Evolutionary conservation across 495 filamentous ascomycete species (phyloP), one percentile per base, ranked within the genome.

Genomic region (Aspergillus taichungensis): DNA sequence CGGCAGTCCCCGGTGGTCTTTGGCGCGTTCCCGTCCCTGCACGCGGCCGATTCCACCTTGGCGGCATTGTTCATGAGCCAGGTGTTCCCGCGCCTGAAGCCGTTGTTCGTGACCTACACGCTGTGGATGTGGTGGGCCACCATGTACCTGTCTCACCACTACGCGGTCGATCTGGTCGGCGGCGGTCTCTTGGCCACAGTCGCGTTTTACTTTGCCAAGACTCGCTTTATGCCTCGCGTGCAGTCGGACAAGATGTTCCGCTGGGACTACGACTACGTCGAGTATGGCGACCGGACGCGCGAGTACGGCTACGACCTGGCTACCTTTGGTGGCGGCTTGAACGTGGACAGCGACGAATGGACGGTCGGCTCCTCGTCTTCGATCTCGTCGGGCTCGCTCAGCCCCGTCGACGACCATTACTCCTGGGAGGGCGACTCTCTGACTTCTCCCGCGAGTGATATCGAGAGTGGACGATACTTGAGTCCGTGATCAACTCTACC

Each of bases 81-180:
- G 56, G 77, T 87, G 56, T 96, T 96, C 71, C 90, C 90, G 3
- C 75, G 76, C 28, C 67, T 90, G 44, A 78, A 80, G 51, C 79
- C 80, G 31, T 57, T 90, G 24, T 92, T 91, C 67, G 73, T 88
- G 37, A 73, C 72, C 39, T 95, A 96, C 64, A 83, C 81, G 8
- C 72, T 83, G 43, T 96, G 90, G 90, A 82, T 96, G 57, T 94
- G 87, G 84, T 96, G 90, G 90, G 83, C 90, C n/a, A 96, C 90
- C 40, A 92, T 96, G 85, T 95, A 96, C 56, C 78, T 96, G 42
- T 90, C 87, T 35, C 90, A 96, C 64, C 90, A 96, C 64, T 96
- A 96, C 57, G 90, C 90, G 37, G 85, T 96, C 37, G 90, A 96
- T 64, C 70, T 96, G 37, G 84, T 95, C 39, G 87, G 81, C 44